These are phyloP conservation scores for Citrus sp. DNA, from an alignment of 345 rosid species.

Conservation along the genomic window DNA sequence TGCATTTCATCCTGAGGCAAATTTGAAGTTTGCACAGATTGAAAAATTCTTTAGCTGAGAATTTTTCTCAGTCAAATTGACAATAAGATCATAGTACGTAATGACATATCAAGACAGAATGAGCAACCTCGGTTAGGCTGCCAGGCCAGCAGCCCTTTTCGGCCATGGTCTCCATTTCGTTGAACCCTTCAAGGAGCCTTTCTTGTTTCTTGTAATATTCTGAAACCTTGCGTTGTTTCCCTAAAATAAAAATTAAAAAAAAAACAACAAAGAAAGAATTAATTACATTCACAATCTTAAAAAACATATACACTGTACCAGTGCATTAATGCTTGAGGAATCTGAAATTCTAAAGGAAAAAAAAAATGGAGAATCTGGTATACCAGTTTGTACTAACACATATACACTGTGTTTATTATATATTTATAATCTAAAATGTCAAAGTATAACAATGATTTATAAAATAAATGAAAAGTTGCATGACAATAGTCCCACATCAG, in stretches of 20 bases:
- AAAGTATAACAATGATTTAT: background rate
- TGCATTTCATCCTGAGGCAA: slow-evolving; percentile 60
- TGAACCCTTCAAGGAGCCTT: slow-evolving; percentile 64
- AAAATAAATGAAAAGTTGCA: too few relatives aligned
- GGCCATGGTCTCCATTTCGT: slow-evolving; percentile 69
- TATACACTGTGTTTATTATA: background rate
- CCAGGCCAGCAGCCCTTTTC: slow-evolving; percentile 49
- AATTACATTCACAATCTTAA: background rate
- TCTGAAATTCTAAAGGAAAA: background rate
- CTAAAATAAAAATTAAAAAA: slow-evolving; percentile 22
- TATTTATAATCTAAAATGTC: background rate
- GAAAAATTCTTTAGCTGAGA: background rate
- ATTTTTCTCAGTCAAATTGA: background rate
- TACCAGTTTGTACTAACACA: background rate
- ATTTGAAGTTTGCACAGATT: background rate
- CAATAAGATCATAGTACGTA: background rate
- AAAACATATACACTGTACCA: too few relatives aligned
- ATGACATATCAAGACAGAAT: background rate
- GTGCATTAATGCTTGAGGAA: background rate
- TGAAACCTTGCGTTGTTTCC: slow-evolving; percentile 60
- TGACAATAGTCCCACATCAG: too few relatives aligned
- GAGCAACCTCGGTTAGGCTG: slow-evolving; percentile 58
- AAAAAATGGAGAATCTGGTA: background rate
- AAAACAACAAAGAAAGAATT: background rate
- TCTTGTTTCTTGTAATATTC: slow-evolving; percentile 85